A percentile compares a stretch with the other conserved stretches of the same genome.
phyloP scores from a whole-genome alignment of 495 filamentous ascomycete species.

The Tuber melanosporum region DNA sequence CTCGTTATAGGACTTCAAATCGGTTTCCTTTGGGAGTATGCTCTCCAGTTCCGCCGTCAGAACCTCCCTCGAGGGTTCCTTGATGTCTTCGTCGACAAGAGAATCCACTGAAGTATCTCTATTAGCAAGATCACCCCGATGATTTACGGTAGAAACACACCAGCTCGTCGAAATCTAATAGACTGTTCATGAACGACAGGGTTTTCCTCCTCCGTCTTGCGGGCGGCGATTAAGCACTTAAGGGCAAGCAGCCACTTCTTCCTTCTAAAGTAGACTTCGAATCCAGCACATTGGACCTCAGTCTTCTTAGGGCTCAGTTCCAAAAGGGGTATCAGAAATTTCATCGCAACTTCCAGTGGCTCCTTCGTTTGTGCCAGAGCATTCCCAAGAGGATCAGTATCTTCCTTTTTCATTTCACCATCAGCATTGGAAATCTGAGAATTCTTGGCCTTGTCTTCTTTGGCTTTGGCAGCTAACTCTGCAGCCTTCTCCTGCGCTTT shows the following conservation, averaged over 20 bases:
- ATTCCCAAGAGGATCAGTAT: conserved; percentile 75
- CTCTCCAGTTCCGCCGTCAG: conserved; percentile 46
- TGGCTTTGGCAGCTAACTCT: conserved; percentile 63
- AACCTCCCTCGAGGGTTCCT: conserved; percentile 31
- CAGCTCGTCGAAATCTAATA: conserved; percentile 58
- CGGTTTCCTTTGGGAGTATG: conserved; percentile 52
- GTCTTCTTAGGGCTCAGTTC: conserved; percentile 76
- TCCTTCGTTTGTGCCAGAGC: conserved; percentile 71
- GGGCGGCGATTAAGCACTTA: conserved; percentile 71
- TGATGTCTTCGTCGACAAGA: conserved; percentile 36
- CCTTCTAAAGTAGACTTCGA: conserved; percentile 77
- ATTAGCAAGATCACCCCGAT: background rate
- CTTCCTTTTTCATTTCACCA: conserved; percentile 63
- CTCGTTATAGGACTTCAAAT: conserved; percentile 62
- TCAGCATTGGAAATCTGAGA: conserved; percentile 48
- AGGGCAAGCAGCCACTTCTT: conserved; percentile 73
- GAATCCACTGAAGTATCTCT: conserved; percentile 22
- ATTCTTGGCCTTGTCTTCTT: conserved; percentile 58
- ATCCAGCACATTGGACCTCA: conserved; percentile 73
- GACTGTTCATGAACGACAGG: conserved; percentile 73
- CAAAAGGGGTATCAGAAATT: conserved; percentile 73
- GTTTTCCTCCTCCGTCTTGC: conserved; percentile 60
- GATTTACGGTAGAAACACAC: conserved; percentile 36
- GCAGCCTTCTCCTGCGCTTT: conserved; percentile 72
- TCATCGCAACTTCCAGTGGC: conserved; percentile 77